These are phyloP conservation scores for Rhodotorula taiwanensis DNA, from an alignment of 768 basidiomycete genomes.

Conservation along the genomic window DNA sequence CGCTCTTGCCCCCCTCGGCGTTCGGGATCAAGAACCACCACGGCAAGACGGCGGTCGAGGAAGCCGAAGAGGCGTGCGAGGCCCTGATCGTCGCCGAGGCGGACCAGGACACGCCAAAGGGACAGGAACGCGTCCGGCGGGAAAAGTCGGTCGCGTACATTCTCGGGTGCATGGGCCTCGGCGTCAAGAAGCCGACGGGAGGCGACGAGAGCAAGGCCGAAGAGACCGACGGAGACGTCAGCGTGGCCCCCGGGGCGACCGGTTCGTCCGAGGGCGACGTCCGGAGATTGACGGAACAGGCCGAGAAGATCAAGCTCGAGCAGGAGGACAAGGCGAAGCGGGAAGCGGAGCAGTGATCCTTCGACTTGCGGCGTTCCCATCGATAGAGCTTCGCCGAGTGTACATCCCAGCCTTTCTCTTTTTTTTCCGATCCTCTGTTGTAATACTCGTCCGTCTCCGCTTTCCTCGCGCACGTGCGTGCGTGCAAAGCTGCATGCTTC, in stretches of 20 bases:
- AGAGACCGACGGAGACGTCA: not conserved
- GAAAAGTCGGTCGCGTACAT: conserved; percentile 33
- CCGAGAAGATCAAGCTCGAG: conserved; percentile 25
- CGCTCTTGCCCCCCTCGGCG: conserved; percentile 22
- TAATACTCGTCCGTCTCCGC: not conserved
- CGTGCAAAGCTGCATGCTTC: not conserved
- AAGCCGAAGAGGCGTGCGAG: conserved; percentile 36
- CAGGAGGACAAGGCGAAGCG: conserved; percentile 17
- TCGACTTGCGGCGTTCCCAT: too few relatives aligned
- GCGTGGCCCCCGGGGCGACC: not conserved
- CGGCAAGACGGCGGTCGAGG: conserved; percentile 35
- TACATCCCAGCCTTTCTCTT: too few relatives aligned
- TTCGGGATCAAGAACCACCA: conserved; percentile 25
- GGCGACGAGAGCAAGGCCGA: conserved; percentile 20
- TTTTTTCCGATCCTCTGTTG: not conserved
- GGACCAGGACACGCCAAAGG: conserved; percentile 17
- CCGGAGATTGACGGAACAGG: conserved; percentile 13
- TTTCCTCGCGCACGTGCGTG: too few relatives aligned
- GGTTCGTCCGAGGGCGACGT: conserved; percentile 5
- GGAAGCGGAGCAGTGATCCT: not conserved
- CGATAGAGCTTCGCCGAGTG: too few relatives aligned
- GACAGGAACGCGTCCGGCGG: conserved; percentile 28
- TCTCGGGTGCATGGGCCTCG: conserved; percentile 34
- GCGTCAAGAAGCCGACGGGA: conserved; percentile 26
- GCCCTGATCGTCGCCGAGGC: conserved; percentile 15